Evolutionary conservation across 352 stramenopile species (phyloP).

Genomic region (Phytophthora citricola): DNA sequence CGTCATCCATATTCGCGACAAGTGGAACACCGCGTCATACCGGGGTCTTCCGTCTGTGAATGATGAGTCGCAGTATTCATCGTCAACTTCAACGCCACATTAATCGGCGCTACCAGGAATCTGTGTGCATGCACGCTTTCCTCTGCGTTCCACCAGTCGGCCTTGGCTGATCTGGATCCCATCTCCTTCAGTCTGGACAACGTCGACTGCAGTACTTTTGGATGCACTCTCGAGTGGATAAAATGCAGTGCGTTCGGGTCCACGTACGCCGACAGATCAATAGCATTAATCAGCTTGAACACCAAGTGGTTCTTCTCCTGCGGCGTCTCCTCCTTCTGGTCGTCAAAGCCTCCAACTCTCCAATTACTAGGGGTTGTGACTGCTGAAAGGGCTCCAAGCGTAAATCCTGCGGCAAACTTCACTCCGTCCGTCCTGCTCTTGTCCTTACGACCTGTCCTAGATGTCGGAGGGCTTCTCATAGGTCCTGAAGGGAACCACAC

Average conservation of each 20-base stretch:
- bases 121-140: conserved; percentile 76
- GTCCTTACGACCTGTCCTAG: conserved; percentile 25
- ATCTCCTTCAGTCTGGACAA: conserved; percentile 85
- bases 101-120: conserved; percentile 86
- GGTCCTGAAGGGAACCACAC: conserved; percentile 57
- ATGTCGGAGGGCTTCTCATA: conserved; percentile 28
- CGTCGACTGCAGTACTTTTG: conserved; percentile 78
- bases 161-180: conserved; percentile 59
- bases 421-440: conserved; percentile 30
- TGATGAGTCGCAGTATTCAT: conserved; percentile 88
- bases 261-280: conserved; percentile 89
- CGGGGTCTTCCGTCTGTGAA: conserved; percentile 72
- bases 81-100: conserved; percentile 85
- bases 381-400: conserved; percentile 81
- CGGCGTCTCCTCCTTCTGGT: conserved; percentile 38
- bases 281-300: conserved; percentile 88
- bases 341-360: conserved; percentile 76
- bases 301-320: conserved; percentile 68
- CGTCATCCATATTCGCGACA: conserved; percentile 77
- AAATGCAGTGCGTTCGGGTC: conserved; percentile 87
- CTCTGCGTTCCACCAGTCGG: conserved; percentile 83
- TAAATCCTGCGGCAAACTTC: conserved; percentile 84
- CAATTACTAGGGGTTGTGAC: conserved; percentile 89
- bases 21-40: conserved; percentile 80
- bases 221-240: conserved; percentile 85